Evolutionary conservation across 208 protist genomes (phyloP), one percentile per base, ranked within the genome.

Genomic region (Acanthamoeba sp.): DNA sequence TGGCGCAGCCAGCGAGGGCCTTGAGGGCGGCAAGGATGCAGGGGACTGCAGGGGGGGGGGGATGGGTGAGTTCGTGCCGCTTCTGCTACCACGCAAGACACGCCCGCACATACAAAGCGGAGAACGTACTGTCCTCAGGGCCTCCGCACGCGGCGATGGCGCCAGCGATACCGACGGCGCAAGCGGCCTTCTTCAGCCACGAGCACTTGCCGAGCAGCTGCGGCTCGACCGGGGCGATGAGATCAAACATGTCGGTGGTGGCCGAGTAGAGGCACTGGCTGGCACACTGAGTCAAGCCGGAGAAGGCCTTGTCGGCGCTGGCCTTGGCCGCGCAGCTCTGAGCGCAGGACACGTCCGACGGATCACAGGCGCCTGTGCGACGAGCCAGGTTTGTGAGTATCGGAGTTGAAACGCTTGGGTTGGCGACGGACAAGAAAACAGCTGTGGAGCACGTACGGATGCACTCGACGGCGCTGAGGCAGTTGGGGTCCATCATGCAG

Each of bases 101-200:
- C n/a, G n/a, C n/a, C n/a, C n/a, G n/a, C n/a, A n/a, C n/a, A n/a
- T n/a, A n/a, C n/a, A n/a, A n/a, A n/a, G n/a, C n/a, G n/a, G n/a
- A n/a, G n/a, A n/a, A n/a, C n/a, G n/a, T n/a, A n/a, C n/a, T 78
- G 69, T 78, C 69, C 69, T 78, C 69, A 34, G 69, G 69, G 45
- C 69, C 69, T n/a, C 69, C 69, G 69, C 69, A 78, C 14, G 69
- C 69, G 36, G 29, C 34, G 34, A 78, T 20, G 69, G 69, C 69
- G 34, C 69, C 34, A 22, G 69, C 69, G 34, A 78, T 78, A 34
- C 69, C 69, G 4, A 32, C 34, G 22, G 69, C 69, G 38, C 69
- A 78, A 34, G 32, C 69, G 34, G 69, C 69, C 69, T 78, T 78
- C 69, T 78, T 78, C 34, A 78, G 20, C 36, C 29, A 78, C 36